phyloP scores from a whole-genome alignment of 2,329 filamentous ascomycete species.

The Diaporthe ilicicola region DNA sequence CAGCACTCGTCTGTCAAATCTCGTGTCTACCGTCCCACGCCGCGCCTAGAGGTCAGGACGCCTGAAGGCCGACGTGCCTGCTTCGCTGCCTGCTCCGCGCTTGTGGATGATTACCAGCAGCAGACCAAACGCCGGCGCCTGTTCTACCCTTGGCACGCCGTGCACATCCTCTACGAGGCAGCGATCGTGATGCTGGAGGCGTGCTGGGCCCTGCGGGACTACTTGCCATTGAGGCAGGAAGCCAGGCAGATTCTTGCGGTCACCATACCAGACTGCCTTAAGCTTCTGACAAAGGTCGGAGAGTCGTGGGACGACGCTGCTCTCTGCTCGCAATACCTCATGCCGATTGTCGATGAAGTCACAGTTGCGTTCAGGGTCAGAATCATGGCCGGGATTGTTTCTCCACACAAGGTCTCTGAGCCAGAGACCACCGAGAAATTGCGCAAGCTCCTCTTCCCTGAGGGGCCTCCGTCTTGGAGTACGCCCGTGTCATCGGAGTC shows the following conservation, averaged over 20 bases:
- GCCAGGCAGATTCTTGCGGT: constrained; percentile 18
- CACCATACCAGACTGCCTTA: constrained; percentile 20
- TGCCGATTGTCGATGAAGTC: constrained; percentile 21
- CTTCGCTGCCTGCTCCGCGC: constrained; percentile 11
- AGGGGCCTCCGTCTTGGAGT: constrained; percentile 13
- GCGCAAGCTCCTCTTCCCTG: constrained; percentile 19
- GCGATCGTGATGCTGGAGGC: constrained; percentile 27
- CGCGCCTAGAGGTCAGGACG: constrained; percentile 23
- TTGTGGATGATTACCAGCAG: constrained; percentile 23
- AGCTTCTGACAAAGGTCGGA: constrained; percentile 18
- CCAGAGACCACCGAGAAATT: constrained; percentile 18
- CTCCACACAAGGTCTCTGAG: not conserved
- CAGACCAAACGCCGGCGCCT: constrained; percentile 17
- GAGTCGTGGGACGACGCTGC: constrained; percentile 23
- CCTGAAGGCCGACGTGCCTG: constrained; percentile 16
- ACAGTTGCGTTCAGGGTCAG: constrained; percentile 20
- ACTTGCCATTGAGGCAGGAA: constrained; percentile 2
- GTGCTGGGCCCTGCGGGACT: constrained; percentile 21
- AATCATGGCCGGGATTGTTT: not conserved
- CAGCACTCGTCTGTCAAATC: constrained; percentile 21
- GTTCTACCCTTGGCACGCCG: constrained; percentile 26
- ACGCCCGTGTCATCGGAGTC: not conserved
- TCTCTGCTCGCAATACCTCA: constrained; percentile 5
- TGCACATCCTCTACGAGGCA: constrained; percentile 23
- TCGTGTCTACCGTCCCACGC: constrained; percentile 21